Base-by-base conservation (phyloP, 2,329 filamentous ascomycete genomes). In the Fusarium austroafricanum region DNA sequence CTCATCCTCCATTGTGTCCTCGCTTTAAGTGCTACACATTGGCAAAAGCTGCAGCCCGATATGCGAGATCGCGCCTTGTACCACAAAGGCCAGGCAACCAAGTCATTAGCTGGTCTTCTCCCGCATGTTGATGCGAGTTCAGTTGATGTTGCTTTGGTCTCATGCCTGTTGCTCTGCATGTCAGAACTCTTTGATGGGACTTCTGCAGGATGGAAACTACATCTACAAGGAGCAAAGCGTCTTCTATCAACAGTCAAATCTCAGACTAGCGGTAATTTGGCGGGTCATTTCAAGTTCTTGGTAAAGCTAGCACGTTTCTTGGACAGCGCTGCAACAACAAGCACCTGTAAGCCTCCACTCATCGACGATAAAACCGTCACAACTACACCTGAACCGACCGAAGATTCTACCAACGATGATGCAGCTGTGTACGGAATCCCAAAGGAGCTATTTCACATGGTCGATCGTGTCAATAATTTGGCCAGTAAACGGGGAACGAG, bases 1-100 rank as follows among this genome's bases (percentile, higher is more conserved):
- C 26, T 59, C 0, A 57, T 59, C 0, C 40, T 29, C 0, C 52
- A 59, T 12, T 59, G 52, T 18, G 21, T 59, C 3, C 52, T 59
- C 1, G 55, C 55, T 2, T 28, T 59, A 6, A 59, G 55, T 1
- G 55, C 55, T 9, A 59, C 55, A 0, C 55, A 59, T n/a, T 59
- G 55, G 55, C 28, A 59, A 14, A 59, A 59, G 33, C 52, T 59
- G 0, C 55, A 59, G 8, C 55, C 52, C 3, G n/a, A 57, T 5
- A 59, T 59, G 55, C 33, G 40, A 57, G 52, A 57, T 3, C 28
- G 40, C 2, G 55, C 55, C 2, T 15, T 59, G 5, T 46, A 57
- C 2, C 55, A 59, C 3, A 59, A 59, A 38, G 40, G 55, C 12
- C 55, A 59, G 7, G 55, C 55, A 9, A 35, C 55, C 0, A 28